phyloP scores from a whole-genome alignment of 352 stramenopile genomes.

The Phytopythium chamaehyphon region DNA sequence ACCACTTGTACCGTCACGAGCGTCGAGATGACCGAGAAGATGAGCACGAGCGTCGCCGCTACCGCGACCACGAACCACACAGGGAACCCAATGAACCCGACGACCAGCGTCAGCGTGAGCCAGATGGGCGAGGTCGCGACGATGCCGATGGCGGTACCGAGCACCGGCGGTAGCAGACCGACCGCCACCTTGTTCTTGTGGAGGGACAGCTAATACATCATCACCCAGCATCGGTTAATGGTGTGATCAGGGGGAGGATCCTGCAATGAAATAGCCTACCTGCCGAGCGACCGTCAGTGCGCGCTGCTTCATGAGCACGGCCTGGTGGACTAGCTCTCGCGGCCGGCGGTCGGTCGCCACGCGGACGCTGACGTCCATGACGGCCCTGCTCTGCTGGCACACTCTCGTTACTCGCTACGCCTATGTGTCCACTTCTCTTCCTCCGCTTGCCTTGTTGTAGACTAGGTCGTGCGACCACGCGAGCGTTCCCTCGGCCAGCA shows the following conservation, averaged over 20 bases:
- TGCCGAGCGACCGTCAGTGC: slow-evolving; percentile 32
- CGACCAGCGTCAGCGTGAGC: slow-evolving; percentile 47
- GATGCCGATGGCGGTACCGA: slow-evolving; percentile 39
- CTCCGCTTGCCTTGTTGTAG: slow-evolving; percentile 22
- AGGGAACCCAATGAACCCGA: slow-evolving; percentile 55
- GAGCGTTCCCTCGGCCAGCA: slow-evolving; percentile 37
- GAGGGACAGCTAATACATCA: slow-evolving; percentile 33
- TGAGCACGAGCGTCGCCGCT: slow-evolving; percentile 32
- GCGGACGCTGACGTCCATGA: slow-evolving; percentile 27
- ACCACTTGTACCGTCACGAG: slow-evolving; percentile 41
- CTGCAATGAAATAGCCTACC: no score
- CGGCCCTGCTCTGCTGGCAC: no score
- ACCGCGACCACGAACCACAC: slow-evolving; percentile 53
- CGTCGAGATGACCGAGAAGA: slow-evolving; percentile 48
- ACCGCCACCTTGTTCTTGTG: slow-evolving; percentile 56
- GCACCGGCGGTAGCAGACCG: slow-evolving; percentile 39
- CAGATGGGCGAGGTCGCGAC: slow-evolving; percentile 47
- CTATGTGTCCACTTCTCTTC: neutral
- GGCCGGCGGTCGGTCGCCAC: slow-evolving; percentile 42
- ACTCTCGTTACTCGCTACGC: no score
- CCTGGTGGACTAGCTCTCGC: slow-evolving; percentile 33
- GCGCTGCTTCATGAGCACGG: slow-evolving; percentile 33
- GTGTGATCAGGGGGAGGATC: no score
- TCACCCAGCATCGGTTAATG: neutral
- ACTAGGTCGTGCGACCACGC: slow-evolving; percentile 32